Percentiles rank a stretch among this genome's conserved stretches.
phyloP scores from a whole-genome alignment of 2,329 filamentous ascomycete genomes.

The Aureobasidium sp. region DNA sequence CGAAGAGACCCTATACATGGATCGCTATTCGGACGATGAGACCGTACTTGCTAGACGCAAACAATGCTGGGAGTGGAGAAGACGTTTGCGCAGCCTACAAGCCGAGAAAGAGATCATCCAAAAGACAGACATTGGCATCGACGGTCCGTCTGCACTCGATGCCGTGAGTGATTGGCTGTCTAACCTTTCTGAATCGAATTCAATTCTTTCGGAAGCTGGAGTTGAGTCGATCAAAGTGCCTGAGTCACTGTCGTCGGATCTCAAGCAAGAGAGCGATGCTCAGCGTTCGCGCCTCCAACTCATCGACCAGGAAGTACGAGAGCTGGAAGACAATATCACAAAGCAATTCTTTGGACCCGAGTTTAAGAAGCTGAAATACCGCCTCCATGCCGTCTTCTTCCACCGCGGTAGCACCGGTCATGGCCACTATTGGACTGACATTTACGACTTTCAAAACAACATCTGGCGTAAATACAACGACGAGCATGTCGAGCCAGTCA shows the following conservation, averaged over 20 bases:
- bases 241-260: slow-evolving; percentile 32
- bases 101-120: slow-evolving; percentile 26
- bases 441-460: slow-evolving; percentile 74
- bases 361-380: slow-evolving; percentile 63
- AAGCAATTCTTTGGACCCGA: slow-evolving; percentile 58
- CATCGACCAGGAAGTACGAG: slow-evolving; percentile 35
- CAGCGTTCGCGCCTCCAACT: slow-evolving; percentile 41
- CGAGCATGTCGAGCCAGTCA: slow-evolving; percentile 64
- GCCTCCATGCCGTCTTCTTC: slow-evolving; percentile 86
- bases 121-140: slow-evolving; percentile 21
- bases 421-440: slow-evolving; percentile 97
- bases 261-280: slow-evolving; percentile 41
- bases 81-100: slow-evolving; percentile 41
- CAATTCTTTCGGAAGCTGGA: slow-evolving; percentile 27
- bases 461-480: slow-evolving; percentile 96
- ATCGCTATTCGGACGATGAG: slow-evolving; percentile 74
- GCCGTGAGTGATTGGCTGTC: slow-evolving; percentile 38
- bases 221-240: slow-evolving; percentile 39
- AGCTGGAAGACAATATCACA: slow-evolving; percentile 43
- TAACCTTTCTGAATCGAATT: slow-evolving; percentile 35
- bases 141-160: slow-evolving; percentile 24
- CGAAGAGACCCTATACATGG: slow-evolving; percentile 75
- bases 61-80: slow-evolving; percentile 68
- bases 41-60: slow-evolving; percentile 58
- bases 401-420: slow-evolving; percentile 60